Base-by-base conservation (phyloP, 805 yeast species). In the Lachancea dasiensis region DNA sequence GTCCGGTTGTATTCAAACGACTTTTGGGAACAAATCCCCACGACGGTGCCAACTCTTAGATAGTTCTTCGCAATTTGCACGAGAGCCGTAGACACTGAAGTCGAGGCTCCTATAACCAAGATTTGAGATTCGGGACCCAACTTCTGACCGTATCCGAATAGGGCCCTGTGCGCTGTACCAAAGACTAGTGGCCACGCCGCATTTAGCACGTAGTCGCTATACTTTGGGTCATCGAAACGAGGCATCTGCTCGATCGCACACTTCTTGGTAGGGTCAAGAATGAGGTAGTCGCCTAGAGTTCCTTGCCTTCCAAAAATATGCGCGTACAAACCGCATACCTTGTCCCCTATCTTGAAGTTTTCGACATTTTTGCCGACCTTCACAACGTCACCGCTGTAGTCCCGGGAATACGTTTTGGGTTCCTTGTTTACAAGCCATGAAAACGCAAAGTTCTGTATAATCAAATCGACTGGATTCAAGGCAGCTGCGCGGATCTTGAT, bases 51-150 rank as follows among this genome's bases (percentile, higher is more conserved):
- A 6, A 76, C 74, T 2, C 67, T 59, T 39, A 65, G 65, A 32
- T 60, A 54, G 27, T 68, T 56, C 54, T 73, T 79, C 7, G 80
- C 75, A 27, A 82, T 55, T 55, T 79, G 84, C 24, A 75, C 63
- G 3, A 70, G 65, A 42, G 65, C 68, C 20, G 68, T 54, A 16
- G 89, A 87, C 11, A 81, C 87, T 10, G 79, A 61, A 1, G 94
- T 77, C 6, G 83, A 79, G 18, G 82, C 90, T 26, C 95, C 95
- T 32, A 82, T 63, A 15, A 85, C 69, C 33, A 83, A 64, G 3
- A 81, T 73, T 41, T 68, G 71, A 4, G 75, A 64, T 11, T 63
- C 60, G 8, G 65, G 64, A 26, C 62, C 64, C 15, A 73, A 60
- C 23, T 59, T 55, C 40, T 67, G 64, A 3, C 54, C 53, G 19